Percentiles rank a stretch among this genome's conserved stretches.
Conservation (phyloP, 73 alveolate species). For the Paramecium primaurelia region DNA sequence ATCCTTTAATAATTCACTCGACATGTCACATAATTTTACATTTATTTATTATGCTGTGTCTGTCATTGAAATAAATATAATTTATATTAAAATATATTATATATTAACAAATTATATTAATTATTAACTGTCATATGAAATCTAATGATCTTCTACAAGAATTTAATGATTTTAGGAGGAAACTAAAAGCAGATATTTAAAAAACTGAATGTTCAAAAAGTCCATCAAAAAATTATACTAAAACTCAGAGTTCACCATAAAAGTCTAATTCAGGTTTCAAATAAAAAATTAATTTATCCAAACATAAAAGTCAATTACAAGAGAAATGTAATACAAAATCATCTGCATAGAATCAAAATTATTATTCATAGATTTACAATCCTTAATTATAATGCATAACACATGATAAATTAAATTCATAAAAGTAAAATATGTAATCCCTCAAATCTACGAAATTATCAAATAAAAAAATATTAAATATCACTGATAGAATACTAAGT, state of each 20-base stretch:
- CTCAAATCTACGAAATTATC: not conserved
- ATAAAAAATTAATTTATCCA: not conserved
- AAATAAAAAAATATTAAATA: not conserved
- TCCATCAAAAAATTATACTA: not conserved
- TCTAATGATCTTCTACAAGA: not conserved
- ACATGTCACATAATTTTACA: conserved; percentile 5
- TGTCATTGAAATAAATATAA: not conserved
- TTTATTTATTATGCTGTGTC: not conserved
- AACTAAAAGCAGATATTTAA: not conserved
- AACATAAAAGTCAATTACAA: not conserved
- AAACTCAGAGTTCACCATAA: not conserved
- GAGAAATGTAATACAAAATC: not conserved
- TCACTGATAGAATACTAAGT: not conserved
- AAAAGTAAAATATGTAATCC: not conserved
- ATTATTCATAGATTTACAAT: not conserved
- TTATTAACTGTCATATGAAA: conserved; percentile 1
- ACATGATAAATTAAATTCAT: not conserved
- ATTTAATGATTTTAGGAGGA: not conserved
- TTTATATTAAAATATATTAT: not conserved
- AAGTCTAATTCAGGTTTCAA: not conserved
- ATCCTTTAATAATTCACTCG: conserved; percentile 3
- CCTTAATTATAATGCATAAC: not conserved
- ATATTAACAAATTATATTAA: not conserved
- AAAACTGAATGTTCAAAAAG: not conserved
- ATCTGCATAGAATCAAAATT: not conserved